A percentile compares a stretch with the other conserved stretches of the same genome.
phyloP scores from a whole-genome alignment of 345 rosid species.

The Geranium brycei region DNA sequence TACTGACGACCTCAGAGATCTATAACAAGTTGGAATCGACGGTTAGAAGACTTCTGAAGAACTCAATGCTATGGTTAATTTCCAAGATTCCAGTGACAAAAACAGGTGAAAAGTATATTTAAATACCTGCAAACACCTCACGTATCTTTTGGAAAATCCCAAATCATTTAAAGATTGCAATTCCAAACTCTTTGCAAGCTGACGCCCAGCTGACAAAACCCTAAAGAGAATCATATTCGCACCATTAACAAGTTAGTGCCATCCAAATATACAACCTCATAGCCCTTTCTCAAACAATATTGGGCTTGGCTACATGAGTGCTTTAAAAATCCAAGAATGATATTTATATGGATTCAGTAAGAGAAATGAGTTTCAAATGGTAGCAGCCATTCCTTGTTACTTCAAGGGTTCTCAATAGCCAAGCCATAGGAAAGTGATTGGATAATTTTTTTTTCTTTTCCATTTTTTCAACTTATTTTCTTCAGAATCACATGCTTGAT shows the following conservation, averaged over 20 bases:
- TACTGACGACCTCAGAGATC: conserved; percentile 91
- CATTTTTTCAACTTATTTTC: background rate
- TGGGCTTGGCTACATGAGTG: background rate
- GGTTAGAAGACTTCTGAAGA: no score
- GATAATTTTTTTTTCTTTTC: background rate
- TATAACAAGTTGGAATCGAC: conserved; percentile 10
- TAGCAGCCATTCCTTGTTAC: background rate
- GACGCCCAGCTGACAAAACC: conserved; percentile 86
- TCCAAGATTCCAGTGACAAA: no score
- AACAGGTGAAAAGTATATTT: no score
- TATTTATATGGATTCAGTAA: background rate
- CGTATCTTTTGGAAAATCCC: conserved; percentile 93
- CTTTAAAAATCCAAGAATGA: background rate
- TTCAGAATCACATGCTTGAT: background rate
- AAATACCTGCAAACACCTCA: conserved; percentile 82
- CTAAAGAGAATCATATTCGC: conserved; percentile 20
- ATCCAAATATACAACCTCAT: background rate
- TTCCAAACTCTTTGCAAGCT: conserved; percentile 83
- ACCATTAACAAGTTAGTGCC: no score
- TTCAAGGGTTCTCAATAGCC: background rate
- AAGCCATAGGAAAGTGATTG: background rate
- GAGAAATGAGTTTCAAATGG: background rate
- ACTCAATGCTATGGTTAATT: no score
- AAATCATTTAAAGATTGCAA: conserved; percentile 77
- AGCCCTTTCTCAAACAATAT: background rate